Evolutionary conservation across 1,284 basidiomycete species (phyloP), one percentile per base, ranked within the genome.

Genomic region (Moesziomyces parantarcticus): DNA sequence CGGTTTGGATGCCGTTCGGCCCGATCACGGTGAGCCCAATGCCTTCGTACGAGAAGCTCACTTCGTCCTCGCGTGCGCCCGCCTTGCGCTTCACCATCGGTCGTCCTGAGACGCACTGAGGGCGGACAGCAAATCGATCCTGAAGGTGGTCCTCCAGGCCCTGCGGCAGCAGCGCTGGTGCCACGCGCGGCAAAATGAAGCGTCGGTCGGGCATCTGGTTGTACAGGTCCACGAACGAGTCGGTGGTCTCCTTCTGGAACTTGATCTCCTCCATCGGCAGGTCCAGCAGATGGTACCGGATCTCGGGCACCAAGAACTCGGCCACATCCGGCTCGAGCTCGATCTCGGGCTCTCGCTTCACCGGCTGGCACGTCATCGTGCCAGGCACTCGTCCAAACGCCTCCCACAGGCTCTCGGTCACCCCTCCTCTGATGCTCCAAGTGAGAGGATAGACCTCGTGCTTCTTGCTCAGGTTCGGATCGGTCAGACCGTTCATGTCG

Each of bases 381-480:
- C 79, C 80, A 0, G 74, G 76, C 1, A 82, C 75, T 5, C 80
- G 71, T 20, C 77, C 75, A 26, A 81, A 58, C 11, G 75, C 76
- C 40, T 82, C 75, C 80, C 80, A 82, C 14, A 82, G 57, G 23
- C 76, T 73, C 55, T 77, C 74, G 50, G 75, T 75, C 21, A 79
- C 64, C 39, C 70, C 69, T 5, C 55, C 53, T 21, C 71, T 67
- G 57, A 70, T 67, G 40, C 51, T 57, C 77, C 77, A 79, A 0
- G 73, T 77, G 25, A 74, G 58, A 1, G 77, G 77, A 43, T 68
- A 79, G 16, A 77, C 58, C 44, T 76, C 77, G 59, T 79, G 77
- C 53, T 64, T 68, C 55, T 69, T 69, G 62, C 58, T 59, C 48
- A 55, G 62, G 14, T 48, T 40, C 16, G 50, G 21, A 21, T 62